phyloP scores from a whole-genome alignment of 2,329 filamentous ascomycete species.

The Xylaria digitata region DNA sequence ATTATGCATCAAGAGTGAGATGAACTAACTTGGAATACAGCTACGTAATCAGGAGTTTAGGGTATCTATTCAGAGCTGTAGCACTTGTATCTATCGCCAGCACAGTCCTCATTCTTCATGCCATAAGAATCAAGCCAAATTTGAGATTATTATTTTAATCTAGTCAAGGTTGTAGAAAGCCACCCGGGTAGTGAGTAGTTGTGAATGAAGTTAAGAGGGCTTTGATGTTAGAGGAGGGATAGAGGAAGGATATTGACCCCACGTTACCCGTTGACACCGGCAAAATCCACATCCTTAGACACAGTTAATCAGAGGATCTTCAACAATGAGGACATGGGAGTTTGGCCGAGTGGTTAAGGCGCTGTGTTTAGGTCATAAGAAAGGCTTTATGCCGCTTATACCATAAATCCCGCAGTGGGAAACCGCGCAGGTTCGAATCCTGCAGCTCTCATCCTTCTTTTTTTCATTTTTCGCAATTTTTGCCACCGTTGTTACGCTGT shows the following conservation, averaged over 20 bases:
- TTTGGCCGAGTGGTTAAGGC: constrained; percentile 41
- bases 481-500: neutral
- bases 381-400: constrained; percentile 2
- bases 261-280: no score
- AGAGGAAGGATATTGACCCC: no score
- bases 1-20: neutral
- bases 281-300: no score
- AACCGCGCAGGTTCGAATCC: constrained; percentile 41
- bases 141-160: no score
- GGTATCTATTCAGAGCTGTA: neutral
- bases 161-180: no score
- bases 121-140: neutral
- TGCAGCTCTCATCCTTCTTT: constrained; percentile 31
- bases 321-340: constrained; percentile 17
- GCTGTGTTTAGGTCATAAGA: constrained; percentile 34
- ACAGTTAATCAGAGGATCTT: no score
- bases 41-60: neutral
- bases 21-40: neutral
- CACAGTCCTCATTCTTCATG: neutral
- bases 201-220: no score
- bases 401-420: constrained; percentile 36
- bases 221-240: no score
- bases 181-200: no score
- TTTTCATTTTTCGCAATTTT: neutral
- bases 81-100: no score